Percentiles rank a stretch among this genome's conserved stretches.
These are phyloP conservation scores for Ilyonectria robusta DNA, from an alignment of 2,329 filamentous ascomycete species.

Conservation along the genomic window DNA sequence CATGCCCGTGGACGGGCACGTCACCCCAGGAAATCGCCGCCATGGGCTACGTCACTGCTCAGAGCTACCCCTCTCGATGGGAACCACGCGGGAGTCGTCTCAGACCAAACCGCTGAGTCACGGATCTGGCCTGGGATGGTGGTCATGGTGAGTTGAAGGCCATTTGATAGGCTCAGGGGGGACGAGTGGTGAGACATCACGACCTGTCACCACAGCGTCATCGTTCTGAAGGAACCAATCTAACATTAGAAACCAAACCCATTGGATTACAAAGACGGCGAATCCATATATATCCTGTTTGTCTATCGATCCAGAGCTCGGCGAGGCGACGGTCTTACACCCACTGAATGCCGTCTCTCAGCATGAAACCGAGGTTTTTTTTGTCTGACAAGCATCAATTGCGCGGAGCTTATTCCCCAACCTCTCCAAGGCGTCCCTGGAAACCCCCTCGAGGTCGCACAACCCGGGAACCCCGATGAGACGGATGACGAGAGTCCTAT, in stretches of 20 bases:
- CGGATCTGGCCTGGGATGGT: constrained; percentile 14
- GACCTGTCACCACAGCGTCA: constrained; percentile 6
- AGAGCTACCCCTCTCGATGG: neutral
- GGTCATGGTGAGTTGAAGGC: constrained; percentile 9
- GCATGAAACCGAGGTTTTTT: neutral
- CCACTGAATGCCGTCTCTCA: neutral
- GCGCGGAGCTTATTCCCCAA: neutral
- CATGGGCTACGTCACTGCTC: constrained; percentile 12
- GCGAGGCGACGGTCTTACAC: neutral
- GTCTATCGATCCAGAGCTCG: neutral
- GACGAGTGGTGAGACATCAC: constrained; percentile 1
- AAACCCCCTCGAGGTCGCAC: neutral
- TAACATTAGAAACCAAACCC: constrained; percentile 4
- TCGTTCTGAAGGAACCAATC: constrained; percentile 3
- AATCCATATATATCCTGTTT: neutral
- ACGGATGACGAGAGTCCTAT: constrained; percentile 10
- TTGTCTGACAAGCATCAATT: constrained; percentile 7
- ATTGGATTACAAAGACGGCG: constrained; percentile 1
- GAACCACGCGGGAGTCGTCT: neutral
- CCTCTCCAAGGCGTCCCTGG: neutral
- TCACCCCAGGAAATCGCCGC: neutral
- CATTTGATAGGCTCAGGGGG: constrained; percentile 11
- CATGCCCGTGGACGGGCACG: constrained; percentile 11
- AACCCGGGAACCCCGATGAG: too few species aligned
- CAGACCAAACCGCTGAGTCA: neutral